Evolutionary conservation across 176 grass and related monocot species (phyloP), one percentile per base, ranked within the genome.

Genomic region (Lolium rigidum): DNA sequence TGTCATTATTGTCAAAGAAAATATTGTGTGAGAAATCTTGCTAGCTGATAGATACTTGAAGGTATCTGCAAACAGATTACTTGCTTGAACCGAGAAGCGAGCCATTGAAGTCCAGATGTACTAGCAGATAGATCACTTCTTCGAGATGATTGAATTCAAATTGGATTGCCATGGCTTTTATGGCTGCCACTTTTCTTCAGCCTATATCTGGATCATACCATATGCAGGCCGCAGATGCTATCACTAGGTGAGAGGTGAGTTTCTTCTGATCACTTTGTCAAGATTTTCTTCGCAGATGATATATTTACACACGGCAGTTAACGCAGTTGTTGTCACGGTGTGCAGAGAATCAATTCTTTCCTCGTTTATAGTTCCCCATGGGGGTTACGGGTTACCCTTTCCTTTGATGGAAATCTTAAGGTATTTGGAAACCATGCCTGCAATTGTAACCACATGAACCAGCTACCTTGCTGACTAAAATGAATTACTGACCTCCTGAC

Each of bases 331-430:
- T 85, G 9, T 68, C 48, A 80, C 63, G 48, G 16, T 80, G 51
- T 57, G 4, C 9, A 20, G 37, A 39, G 38, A 38, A 77, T 31
- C 71, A 77, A 61, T 14, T 9, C 48, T 41, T 68, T 75, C 48
- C 50, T 26, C 26, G 12, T 77, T 50, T 70, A 16, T 7, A 51
- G n/a, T 62, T 14, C 9, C 63, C n/a, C 51, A 70, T 17, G 37
- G 28, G 10, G 44, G 49, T 24, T 3, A 2, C 12, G 10, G 44
- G 49, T 24, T 3, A 2, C 12, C 43, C 21, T 82, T 86, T 69
- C 60, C 39, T 68, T 47, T 82, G 9, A 6, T 60, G 51, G 66
- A 81, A 82, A 76, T 15, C n/a, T 77, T 82, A 24, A 81, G 76
- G 46, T 59, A 67, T 73, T 43, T 80, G 55, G 5, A 35, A 78